Evolutionary conservation across 2,329 filamentous ascomycete species (phyloP).

Genomic region (Claviceps africana): DNA sequence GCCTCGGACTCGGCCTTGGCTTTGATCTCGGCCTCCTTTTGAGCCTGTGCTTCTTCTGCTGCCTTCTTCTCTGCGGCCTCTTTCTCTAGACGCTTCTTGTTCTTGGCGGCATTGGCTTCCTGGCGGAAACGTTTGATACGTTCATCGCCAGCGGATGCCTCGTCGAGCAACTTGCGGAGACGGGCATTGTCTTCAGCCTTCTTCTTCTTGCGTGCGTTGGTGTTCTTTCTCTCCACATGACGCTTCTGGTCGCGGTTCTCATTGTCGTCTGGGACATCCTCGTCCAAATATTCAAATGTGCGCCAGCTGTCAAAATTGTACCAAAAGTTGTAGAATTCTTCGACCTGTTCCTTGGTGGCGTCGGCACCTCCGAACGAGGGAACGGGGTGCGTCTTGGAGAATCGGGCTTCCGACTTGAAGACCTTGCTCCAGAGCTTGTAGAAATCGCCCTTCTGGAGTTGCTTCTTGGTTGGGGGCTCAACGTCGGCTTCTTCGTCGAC

Average conservation of each 20-base stretch:
- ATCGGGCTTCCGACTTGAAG: conserved; percentile 84
- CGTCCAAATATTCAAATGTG: conserved; percentile 94
- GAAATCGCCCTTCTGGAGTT: conserved; percentile 72
- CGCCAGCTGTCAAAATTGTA: conserved; percentile 99
- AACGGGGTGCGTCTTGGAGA: conserved; percentile 83
- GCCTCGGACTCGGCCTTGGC: conserved; percentile 74
- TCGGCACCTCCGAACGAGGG: conserved; percentile 76
- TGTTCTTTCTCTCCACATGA: conserved; percentile 96
- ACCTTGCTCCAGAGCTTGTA: conserved; percentile 89
- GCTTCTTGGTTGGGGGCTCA: conserved; percentile 85
- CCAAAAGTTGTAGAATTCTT: conserved; percentile 98
- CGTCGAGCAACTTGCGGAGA: conserved; percentile 79
- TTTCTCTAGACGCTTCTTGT: conserved; percentile 82
- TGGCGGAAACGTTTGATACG: conserved; percentile 96
- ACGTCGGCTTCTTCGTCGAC: conserved; percentile 90
- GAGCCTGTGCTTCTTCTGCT: conserved; percentile 69
- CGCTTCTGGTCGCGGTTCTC: conserved; percentile 99
- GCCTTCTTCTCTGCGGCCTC: conserved; percentile 84
- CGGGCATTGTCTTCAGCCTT: conserved; percentile 95
- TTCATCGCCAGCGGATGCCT: conserved; percentile 71
- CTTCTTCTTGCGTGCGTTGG: conserved; percentile 95
- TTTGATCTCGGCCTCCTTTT: conserved; percentile 72
- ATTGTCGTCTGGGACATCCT: conserved; percentile 97
- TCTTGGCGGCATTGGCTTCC: conserved; percentile 83
- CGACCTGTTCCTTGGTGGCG: conserved; percentile 76